Percentiles rank a stretch among this genome's conserved stretches.
These are phyloP conservation scores for Nasturtium officinale DNA, from an alignment of 345 rosid species.

Conservation along the genomic window DNA sequence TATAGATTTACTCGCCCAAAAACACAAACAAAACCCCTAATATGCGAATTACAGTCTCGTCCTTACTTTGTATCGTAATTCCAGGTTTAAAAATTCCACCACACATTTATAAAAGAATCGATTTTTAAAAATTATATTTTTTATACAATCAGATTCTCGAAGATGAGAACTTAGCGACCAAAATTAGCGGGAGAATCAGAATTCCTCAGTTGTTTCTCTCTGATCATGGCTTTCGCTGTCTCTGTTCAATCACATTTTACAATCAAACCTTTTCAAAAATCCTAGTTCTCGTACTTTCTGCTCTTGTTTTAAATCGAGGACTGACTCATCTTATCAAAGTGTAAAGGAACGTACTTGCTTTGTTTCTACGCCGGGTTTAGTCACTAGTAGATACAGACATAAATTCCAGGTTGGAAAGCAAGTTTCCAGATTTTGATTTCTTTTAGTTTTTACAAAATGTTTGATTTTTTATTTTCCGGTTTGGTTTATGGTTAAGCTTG, in stretches of 20 bases:
- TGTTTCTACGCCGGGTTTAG: constrained; percentile 31
- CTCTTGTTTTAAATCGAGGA: constrained; percentile 34
- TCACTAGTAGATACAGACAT: constrained; percentile 30
- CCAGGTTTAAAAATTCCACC: constrained; percentile 25
- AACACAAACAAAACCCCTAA: background rate
- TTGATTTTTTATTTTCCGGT: background rate
- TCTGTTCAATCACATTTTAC: constrained; percentile 40
- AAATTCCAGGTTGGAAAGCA: constrained; percentile 45
- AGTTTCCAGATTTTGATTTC: constrained; percentile 1
- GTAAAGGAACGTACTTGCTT: constrained; percentile 40
- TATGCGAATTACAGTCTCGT: background rate
- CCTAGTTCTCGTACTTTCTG: constrained; percentile 5
- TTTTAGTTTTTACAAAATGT: background rate
- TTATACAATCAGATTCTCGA: constrained; percentile 8
- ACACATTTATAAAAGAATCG: constrained; percentile 18
- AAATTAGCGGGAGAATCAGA: constrained; percentile 42
- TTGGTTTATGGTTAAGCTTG: constrained; percentile 47
- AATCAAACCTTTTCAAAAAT: constrained; percentile 22
- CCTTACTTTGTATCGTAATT: constrained; percentile 13
- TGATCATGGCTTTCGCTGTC: constrained; percentile 44
- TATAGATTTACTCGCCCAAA: no score
- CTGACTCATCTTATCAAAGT: constrained; percentile 31
- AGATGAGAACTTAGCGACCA: constrained; percentile 22
- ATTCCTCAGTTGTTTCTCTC: constrained; percentile 22
- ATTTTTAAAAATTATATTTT: background rate